phyloP scores from a whole-genome alignment of 768 basidiomycete species.

The Phanerodontia chrysosporium region DNA sequence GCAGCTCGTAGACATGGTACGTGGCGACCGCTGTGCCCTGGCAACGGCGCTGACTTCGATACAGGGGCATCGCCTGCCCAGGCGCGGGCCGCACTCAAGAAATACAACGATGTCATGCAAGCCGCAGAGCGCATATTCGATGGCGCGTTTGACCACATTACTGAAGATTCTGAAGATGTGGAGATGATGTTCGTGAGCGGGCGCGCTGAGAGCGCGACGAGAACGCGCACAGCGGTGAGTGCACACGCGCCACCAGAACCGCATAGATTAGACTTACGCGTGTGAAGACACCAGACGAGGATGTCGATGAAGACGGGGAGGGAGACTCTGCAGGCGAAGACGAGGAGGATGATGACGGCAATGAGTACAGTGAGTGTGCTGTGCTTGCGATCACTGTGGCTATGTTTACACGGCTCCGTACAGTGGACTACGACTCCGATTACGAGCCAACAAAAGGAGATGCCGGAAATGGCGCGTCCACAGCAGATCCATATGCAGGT shows the following conservation, averaged over 20 bases:
- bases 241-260: not conserved
- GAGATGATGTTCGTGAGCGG: constrained; percentile 13
- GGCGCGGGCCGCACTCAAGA: constrained; percentile 77
- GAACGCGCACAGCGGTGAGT: constrained; percentile 25
- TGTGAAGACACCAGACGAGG: constrained; percentile 46
- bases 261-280: not conserved
- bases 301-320: constrained; percentile 47
- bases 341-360: constrained; percentile 48
- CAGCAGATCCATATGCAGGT: constrained; percentile 90
- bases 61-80: constrained; percentile 77
- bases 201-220: constrained; percentile 9
- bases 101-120: constrained; percentile 86
- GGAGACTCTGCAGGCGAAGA: constrained; percentile 43
- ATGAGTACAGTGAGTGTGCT: not conserved
- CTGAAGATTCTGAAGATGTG: constrained; percentile 43
- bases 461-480: constrained; percentile 37
- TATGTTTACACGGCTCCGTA: not conserved
- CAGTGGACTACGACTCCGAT: constrained; percentile 81
- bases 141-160: constrained; percentile 77
- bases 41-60: not conserved
- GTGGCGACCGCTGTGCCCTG: not conserved
- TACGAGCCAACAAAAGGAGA: constrained; percentile 44
- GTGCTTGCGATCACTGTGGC: not conserved
- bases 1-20: constrained; percentile 35
- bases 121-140: constrained; percentile 85